A percentile compares a stretch with the other conserved stretches of the same genome.
phyloP scores from a whole-genome alignment of 768 basidiomycete genomes.

The Lanmaoa rubissima region DNA sequence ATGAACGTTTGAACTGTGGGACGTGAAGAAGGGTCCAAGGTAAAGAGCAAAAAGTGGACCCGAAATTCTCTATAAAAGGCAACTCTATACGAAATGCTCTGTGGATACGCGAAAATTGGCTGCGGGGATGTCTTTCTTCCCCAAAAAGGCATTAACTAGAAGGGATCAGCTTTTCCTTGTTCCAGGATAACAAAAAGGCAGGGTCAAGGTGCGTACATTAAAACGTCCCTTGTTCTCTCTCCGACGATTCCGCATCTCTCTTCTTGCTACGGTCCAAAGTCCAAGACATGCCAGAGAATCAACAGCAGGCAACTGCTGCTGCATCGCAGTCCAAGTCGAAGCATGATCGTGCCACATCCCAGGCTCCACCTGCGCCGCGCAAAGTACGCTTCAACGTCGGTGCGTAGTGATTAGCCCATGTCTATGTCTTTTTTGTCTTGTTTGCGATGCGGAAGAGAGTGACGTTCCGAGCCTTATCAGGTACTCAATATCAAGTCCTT shows the following conservation, averaged over 20 bases:
- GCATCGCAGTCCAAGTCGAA: constrained; percentile 38
- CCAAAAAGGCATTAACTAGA: background rate
- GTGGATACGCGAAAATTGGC: constrained; percentile 5
- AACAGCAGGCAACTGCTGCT: constrained; percentile 16
- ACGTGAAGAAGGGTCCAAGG: no score
- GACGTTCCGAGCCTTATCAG: constrained; percentile 31
- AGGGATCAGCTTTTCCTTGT: constrained; percentile 14
- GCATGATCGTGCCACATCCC: constrained; percentile 45
- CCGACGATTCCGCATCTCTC: constrained; percentile 1
- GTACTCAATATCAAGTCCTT: constrained; percentile 79
- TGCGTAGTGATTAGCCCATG: constrained; percentile 26
- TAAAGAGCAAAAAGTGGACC: background rate
- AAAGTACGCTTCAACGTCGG: constrained; percentile 91
- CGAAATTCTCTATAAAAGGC: background rate
- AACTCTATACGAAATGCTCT: constrained; percentile 2
- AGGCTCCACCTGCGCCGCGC: constrained; percentile 57
- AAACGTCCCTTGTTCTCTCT: constrained; percentile 15
- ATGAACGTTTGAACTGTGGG: no score
- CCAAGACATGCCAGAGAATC: constrained; percentile 30
- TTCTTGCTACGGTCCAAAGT: background rate
- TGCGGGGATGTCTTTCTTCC: background rate
- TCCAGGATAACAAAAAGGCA: constrained; percentile 21
- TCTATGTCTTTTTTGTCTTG: background rate
- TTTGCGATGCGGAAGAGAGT: background rate
- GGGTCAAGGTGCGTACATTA: background rate